These are phyloP conservation scores for Fragaria nilgerrensis DNA, from an alignment of 306 rosid species.

Conservation along the genomic window DNA sequence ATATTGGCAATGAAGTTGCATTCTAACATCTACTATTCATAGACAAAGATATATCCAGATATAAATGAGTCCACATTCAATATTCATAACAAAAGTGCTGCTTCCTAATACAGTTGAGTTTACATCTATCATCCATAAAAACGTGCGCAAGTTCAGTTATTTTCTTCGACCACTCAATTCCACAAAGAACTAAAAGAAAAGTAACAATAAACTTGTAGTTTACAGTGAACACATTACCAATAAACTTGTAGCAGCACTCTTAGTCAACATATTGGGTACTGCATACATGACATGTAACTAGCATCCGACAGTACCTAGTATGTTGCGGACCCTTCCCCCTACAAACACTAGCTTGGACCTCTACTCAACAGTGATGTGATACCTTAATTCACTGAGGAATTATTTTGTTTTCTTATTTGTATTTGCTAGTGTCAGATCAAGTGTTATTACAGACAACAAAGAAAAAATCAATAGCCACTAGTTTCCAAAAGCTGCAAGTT, in stretches of 20 bases:
- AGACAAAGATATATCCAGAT: background rate
- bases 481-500: background rate
- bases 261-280: background rate
- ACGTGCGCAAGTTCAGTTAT: background rate
- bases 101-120: background rate
- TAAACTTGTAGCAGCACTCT: background rate
- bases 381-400: background rate
- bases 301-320: background rate
- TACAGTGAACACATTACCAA: background rate
- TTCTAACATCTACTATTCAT: background rate
- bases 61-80: background rate
- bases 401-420: background rate
- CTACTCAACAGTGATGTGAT: background rate
- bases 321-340: background rate
- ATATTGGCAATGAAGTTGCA: background rate
- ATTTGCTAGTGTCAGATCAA: background rate
- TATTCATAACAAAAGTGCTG: background rate
- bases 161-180: background rate
- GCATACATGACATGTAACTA: background rate
- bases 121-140: background rate
- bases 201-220: background rate
- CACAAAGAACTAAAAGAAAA: background rate
- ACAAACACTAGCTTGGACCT: background rate
- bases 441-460: background rate
- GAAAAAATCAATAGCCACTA: background rate